phyloP scores from a whole-genome alignment of 306 rosid genomes.

The Delonix regia region DNA sequence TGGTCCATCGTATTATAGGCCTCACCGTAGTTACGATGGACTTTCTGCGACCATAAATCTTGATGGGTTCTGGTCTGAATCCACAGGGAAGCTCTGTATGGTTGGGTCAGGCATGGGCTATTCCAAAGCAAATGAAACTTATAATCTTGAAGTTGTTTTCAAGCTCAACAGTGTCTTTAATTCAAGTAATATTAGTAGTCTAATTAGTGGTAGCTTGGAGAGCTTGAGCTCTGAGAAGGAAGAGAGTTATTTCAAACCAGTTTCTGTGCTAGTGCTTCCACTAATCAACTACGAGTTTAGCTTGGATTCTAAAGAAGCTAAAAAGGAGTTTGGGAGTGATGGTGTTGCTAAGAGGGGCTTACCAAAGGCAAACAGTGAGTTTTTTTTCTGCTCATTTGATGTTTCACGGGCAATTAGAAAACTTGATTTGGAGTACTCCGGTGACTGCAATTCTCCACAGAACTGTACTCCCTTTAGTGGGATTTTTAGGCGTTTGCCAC shows the following conservation, averaged over 20 bases:
- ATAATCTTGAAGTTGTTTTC: conserved; percentile 38
- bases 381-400: conserved; percentile 41
- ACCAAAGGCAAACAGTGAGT: conserved; percentile 32
- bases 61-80: conserved; percentile 60
- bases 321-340: neutral
- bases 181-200: conserved; percentile 38
- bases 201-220: conserved; percentile 63
- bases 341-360: conserved; percentile 37
- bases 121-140: conserved; percentile 32
- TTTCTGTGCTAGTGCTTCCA: conserved; percentile 54
- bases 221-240: conserved; percentile 46
- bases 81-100: conserved; percentile 59
- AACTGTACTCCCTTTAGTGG: conserved; percentile 52
- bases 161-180: conserved; percentile 53
- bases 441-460: conserved; percentile 46
- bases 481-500: conserved; percentile 40
- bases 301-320: conserved; percentile 38
- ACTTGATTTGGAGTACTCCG: conserved; percentile 48
- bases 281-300: conserved; percentile 41
- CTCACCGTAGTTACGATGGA: neutral
- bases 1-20: neutral
- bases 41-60: conserved; percentile 27
- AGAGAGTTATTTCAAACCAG: conserved; percentile 40
- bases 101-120: conserved; percentile 44
- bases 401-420: conserved; percentile 1